Conservation (phyloP, 306 rosid genomes). For the Quercus agrifolia region DNA sequence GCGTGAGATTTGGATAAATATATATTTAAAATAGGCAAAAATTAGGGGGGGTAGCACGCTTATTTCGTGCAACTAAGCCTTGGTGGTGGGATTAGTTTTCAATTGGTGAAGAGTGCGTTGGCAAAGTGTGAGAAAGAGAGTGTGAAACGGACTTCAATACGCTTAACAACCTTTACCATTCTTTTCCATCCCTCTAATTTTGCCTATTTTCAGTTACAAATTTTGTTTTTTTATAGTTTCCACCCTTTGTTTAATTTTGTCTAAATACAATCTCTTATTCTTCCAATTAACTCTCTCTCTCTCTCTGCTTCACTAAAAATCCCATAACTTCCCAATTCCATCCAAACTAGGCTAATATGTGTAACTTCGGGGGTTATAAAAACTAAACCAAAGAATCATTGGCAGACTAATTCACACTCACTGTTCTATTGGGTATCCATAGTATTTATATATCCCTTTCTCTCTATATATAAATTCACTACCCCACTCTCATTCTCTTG, state of each 20-base stretch:
- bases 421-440: constrained; percentile 62
- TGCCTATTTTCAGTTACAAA: constrained; percentile 58
- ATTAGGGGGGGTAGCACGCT: constrained; percentile 11
- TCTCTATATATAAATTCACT: constrained; percentile 20
- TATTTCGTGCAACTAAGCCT: constrained; percentile 31
- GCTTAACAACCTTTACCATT: constrained; percentile 29
- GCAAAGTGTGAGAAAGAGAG: constrained; percentile 95
- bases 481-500: constrained; percentile 34
- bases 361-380: too few species aligned
- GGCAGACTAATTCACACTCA: constrained; percentile 50
- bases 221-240: constrained; percentile 30
- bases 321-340: constrained; percentile 18
- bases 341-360: neutral
- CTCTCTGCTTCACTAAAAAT: constrained; percentile 24
- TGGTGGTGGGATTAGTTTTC: constrained; percentile 40
- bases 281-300: constrained; percentile 24
- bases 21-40: neutral
- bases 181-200: constrained; percentile 41
- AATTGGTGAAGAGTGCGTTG: constrained; percentile 65
- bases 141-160: constrained; percentile 60
- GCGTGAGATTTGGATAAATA: neutral
- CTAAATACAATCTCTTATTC: constrained; percentile 16
- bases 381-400: neutral
- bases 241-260: neutral
- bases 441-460: constrained; percentile 15